Evolutionary conservation across 2,329 filamentous ascomycete species (phyloP), one percentile per base, ranked within the genome.

Genomic region (Cryoendolithus antarcticus): DNA sequence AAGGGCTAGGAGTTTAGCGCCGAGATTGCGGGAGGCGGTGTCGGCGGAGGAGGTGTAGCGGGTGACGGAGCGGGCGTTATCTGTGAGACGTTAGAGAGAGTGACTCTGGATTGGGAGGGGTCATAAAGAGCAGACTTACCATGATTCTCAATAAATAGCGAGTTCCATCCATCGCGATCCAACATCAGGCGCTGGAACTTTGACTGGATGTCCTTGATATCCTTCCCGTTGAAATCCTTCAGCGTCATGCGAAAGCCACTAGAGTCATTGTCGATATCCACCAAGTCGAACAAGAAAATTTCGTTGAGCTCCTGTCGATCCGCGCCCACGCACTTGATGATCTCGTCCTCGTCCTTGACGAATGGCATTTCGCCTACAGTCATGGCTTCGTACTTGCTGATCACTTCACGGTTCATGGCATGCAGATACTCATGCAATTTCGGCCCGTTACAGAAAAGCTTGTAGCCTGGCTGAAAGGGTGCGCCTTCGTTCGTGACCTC

Each of bases 311-410:
- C 64, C 27, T 60, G 56, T 30, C 56, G 45, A 11, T 59, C 46
- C 6, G 62, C 57, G 19, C 60, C 61, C 3, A 69, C 62, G 28
- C 62, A 61, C 21, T 56, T 58, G 12, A 67, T 48, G 6, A 68
- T 63, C 35, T 63, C 62, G 4, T 60, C 52, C 8, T 62, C 59
- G 43, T 69, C 63, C 6, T 59, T 57, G 10, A 67, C 63, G 37
- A 66, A 69, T 1, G 74, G 73, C 71, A 77, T 77, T 51, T 77
- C 74, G 13, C 74, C 74, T 0, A 77, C 72, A 7, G 73, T 74
- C 42, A 76, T 71, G 2, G 72, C 68, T 48, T 70, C 66, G 46
- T 76, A 76, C 39, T 73, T 65, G 35, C 65, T 64, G 2, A 78
- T 57, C 0, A 76, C 65, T 12, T 65, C 62, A 28, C 61, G 55